phyloP scores from a whole-genome alignment of 2,329 filamentous ascomycete species.

The Paecilomyces dactylethromorphus region DNA sequence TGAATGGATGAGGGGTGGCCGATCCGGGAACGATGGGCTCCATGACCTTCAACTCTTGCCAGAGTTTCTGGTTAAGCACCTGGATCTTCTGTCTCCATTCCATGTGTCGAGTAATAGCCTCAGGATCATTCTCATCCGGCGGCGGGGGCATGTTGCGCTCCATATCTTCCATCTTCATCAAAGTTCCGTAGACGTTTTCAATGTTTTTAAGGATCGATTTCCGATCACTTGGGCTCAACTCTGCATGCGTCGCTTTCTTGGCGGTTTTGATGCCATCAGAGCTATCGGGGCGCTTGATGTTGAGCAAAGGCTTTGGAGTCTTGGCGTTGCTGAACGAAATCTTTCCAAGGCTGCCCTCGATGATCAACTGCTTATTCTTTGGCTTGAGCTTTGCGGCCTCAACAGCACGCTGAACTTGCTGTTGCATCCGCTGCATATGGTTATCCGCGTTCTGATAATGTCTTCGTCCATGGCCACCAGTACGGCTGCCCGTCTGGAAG shows the following conservation, averaged over 20 bases:
- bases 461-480: constrained; percentile 60
- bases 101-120: constrained; percentile 65
- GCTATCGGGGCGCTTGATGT: constrained; percentile 82
- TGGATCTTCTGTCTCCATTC: constrained; percentile 71
- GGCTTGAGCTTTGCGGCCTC: constrained; percentile 96
- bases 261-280: constrained; percentile 50
- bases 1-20: constrained; percentile 75
- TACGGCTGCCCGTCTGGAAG: constrained; percentile 84
- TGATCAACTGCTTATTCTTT: constrained; percentile 94
- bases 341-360: constrained; percentile 93
- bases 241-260: constrained; percentile 39
- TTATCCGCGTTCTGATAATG: constrained; percentile 84
- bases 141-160: constrained; percentile 71
- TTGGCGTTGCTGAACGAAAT: constrained; percentile 99
- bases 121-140: constrained; percentile 59
- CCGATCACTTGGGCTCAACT: constrained; percentile 61
- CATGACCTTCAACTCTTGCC: constrained; percentile 83
- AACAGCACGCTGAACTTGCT: constrained; percentile 94
- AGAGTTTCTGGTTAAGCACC: constrained; percentile 71
- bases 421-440: constrained; percentile 98
- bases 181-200: constrained; percentile 75
- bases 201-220: constrained; percentile 81
- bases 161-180: constrained; percentile 94
- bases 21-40: constrained; percentile 76
- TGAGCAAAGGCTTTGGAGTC: constrained; percentile 88